phyloP scores from a whole-genome alignment of 805 yeast species.

The Wickerhamomyces alni region DNA sequence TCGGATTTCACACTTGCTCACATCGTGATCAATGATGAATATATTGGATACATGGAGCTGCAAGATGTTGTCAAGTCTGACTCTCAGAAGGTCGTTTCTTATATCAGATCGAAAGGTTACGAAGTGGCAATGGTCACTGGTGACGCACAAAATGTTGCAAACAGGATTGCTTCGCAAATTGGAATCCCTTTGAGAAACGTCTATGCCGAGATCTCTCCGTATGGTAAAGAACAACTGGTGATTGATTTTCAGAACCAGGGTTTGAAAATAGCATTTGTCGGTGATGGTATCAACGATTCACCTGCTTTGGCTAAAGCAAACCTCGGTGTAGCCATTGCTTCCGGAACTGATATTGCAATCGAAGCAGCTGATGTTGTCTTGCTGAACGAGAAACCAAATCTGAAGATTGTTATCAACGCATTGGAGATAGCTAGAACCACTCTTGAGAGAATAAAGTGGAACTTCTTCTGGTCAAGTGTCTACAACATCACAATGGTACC shows the following conservation, averaged over 20 bases:
- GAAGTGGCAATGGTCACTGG: constrained; percentile 88
- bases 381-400: constrained; percentile 34
- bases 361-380: constrained; percentile 94
- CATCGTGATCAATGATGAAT: constrained; percentile 51
- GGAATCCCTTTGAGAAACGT: constrained; percentile 62
- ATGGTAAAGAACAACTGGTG: constrained; percentile 67
- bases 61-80: constrained; percentile 64
- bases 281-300: constrained; percentile 97
- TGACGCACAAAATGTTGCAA: constrained; percentile 62
- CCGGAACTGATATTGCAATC: constrained; percentile 94
- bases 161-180: constrained; percentile 54
- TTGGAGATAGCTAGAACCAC: constrained; percentile 66
- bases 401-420: constrained; percentile 52
- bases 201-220: constrained; percentile 72
- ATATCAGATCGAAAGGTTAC: constrained; percentile 46
- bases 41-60: constrained; percentile 62
- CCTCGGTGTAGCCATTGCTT: constrained; percentile 84
- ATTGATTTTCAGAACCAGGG: constrained; percentile 43
- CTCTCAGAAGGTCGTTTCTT: constrained; percentile 52
- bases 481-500: constrained; percentile 87
- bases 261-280: constrained; percentile 73
- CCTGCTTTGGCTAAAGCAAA: constrained; percentile 90
- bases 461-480: constrained; percentile 81
- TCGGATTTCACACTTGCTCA: constrained; percentile 43
- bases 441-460: constrained; percentile 66